Base-by-base conservation (phyloP, 2,329 filamentous ascomycete species). In the Tolypocladium tundrense region DNA sequence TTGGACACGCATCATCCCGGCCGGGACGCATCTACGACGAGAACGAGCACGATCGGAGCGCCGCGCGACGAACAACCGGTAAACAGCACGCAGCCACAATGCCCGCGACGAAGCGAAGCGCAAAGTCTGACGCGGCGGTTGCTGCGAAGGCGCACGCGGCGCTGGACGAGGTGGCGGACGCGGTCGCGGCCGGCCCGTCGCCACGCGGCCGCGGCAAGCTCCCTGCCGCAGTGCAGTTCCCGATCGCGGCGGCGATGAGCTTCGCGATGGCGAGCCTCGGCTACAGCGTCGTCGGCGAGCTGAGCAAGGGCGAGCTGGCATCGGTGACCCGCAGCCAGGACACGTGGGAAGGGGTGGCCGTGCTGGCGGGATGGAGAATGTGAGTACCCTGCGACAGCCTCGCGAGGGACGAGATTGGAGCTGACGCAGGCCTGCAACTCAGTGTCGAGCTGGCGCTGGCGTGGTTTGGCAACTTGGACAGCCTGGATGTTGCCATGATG, bases 381-480 rank as follows among this genome's bases (percentile, higher is more conserved):
- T 84, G 66, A 75, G 81, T 79, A 55, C 33, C 4, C 54, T 39
- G 54, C 14, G 53, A 54, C 51, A 40, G 50, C 35, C 10, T 24
- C 39, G 16, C 14, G 40, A 27, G 21, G 21, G 40, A 24, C n/a
- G 39, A 27, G 8, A 27, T 13, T 13, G 24, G 21, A 40, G 24
- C 40, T 58, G 54, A 9, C 19, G 27, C 27, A 31, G 27, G 6
- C 27, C 27, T 31, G 41, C 39, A 37, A 27, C 41, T 31, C 79
- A 89, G 82, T 69, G 70, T 85, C 53, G 86, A 91, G 69, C 77
- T 96, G 56, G 83, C 78, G 31, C 68, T 92, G 53, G 87, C 83
- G 53, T 96, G 91, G 90, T 82, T 82, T 65, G 77, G 85, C 50
- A 79, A 85, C 61, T 89, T 88, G 69, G 90, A 95, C 71, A 85